These are phyloP conservation scores for Paecilomyces niveus DNA, from an alignment of 2,329 filamentous ascomycete species.

Conservation along the genomic window DNA sequence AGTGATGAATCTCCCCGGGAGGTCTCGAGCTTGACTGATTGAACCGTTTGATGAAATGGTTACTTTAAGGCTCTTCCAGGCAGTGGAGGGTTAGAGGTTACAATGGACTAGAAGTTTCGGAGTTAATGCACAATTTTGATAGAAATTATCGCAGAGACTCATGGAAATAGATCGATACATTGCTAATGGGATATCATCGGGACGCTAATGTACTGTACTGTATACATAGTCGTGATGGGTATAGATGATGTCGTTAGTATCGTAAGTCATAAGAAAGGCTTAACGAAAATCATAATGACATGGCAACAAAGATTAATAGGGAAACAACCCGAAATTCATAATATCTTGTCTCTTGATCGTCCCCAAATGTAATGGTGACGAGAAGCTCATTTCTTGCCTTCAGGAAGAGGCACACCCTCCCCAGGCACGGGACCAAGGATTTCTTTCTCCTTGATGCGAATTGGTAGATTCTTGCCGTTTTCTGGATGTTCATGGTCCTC, in stretches of 20 bases:
- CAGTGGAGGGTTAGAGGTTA: too few species aligned
- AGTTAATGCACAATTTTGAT: too few species aligned
- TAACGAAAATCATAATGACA: neutral
- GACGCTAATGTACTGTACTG: neutral
- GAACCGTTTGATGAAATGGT: neutral
- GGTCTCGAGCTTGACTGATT: too few species aligned
- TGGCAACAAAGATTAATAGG: neutral
- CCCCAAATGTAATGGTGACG: too few species aligned
- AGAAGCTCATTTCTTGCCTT: conserved; percentile 10
- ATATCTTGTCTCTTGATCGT: neutral
- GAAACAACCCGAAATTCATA: neutral
- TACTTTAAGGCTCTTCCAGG: neutral
- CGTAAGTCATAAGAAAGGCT: neutral
- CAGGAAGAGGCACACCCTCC: conserved; percentile 19
- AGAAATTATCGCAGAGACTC: too few species aligned
- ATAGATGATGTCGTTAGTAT: neutral
- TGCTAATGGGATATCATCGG: neutral
- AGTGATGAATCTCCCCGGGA: too few species aligned
- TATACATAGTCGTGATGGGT: neutral
- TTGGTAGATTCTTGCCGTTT: conserved; percentile 46
- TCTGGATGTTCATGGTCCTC: conserved; percentile 29
- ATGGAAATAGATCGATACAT: too few species aligned
- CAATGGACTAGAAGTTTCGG: too few species aligned
- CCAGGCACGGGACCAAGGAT: conserved; percentile 16
- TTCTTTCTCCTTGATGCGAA: conserved; percentile 4